phyloP scores from a whole-genome alignment of 805 yeast genomes.

The Myxozyma mucilagina region DNA sequence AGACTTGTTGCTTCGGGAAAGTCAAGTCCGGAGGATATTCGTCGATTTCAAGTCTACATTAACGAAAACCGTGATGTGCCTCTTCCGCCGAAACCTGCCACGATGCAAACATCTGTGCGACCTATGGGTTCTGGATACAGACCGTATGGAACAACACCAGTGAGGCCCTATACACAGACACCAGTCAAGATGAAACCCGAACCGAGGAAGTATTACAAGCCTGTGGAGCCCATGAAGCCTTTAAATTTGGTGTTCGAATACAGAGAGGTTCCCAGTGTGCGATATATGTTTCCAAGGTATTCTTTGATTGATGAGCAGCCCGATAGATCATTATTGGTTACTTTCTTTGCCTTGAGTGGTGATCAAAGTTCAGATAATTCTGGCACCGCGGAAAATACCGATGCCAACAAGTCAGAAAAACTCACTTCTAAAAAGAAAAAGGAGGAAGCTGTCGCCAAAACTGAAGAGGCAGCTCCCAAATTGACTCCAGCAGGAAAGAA shows the following conservation, averaged over 20 bases:
- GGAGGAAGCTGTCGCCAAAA: slow-evolving; percentile 1
- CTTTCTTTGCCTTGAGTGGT: slow-evolving; percentile 2
- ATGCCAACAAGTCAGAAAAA: not conserved
- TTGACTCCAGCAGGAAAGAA: slow-evolving; percentile 20
- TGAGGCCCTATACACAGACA: not conserved
- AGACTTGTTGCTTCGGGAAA: slow-evolving; percentile 80
- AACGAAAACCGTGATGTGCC: slow-evolving; percentile 42
- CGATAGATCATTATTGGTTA: slow-evolving; percentile 13
- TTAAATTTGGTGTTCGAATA: slow-evolving; percentile 76
- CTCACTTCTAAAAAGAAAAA: not conserved
- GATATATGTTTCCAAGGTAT: slow-evolving; percentile 75
- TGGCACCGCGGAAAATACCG: not conserved
- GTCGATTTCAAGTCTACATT: slow-evolving; percentile 77
- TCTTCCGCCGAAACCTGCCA: not conserved
- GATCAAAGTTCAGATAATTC: not conserved
- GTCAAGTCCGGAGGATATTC: slow-evolving; percentile 70
- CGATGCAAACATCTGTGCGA: not conserved
- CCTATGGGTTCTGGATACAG: not conserved
- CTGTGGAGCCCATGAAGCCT: slow-evolving; percentile 25
- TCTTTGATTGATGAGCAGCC: slow-evolving; percentile 64
- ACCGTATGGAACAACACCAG: not conserved
- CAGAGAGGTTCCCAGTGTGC: slow-evolving; percentile 61
- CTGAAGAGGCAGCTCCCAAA: not conserved
- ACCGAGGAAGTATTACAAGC: slow-evolving; percentile 4
- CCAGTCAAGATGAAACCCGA: slow-evolving; percentile 3